phyloP scores from a whole-genome alignment of 768 basidiomycete species.

The Suillus sp. region DNA sequence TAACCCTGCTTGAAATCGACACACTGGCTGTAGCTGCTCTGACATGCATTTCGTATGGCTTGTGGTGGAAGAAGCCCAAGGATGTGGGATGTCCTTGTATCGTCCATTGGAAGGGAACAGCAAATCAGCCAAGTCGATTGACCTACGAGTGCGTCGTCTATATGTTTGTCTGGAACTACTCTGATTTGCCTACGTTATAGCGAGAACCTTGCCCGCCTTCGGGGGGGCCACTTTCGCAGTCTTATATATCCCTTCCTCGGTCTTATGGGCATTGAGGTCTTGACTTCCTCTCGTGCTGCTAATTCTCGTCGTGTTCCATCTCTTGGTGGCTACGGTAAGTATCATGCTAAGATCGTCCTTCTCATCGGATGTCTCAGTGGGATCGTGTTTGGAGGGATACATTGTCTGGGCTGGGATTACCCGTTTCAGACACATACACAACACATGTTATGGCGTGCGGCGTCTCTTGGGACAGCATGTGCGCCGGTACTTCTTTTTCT shows the following conservation, averaged over 20 bases:
- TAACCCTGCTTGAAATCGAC: slow-evolving; percentile 40
- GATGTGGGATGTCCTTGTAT: slow-evolving; percentile 28
- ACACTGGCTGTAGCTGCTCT: slow-evolving; percentile 38
- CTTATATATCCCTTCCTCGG: not conserved
- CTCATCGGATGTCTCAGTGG: slow-evolving; percentile 11
- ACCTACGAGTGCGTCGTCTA: not conserved
- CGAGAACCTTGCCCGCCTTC: not conserved
- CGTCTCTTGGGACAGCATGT: slow-evolving; percentile 16
- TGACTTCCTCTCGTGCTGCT: not conserved
- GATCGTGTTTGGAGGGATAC: slow-evolving; percentile 29
- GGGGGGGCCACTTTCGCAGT: no score
- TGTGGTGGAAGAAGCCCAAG: slow-evolving; percentile 46
- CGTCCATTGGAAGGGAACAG: not conserved
- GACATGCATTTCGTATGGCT: slow-evolving; percentile 32
- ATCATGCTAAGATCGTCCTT: not conserved
- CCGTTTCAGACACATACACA: slow-evolving; percentile 20
- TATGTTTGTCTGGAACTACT: not conserved
- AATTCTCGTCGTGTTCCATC: not conserved
- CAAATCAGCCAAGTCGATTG: not conserved
- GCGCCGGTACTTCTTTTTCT: not conserved
- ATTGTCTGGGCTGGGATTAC: slow-evolving; percentile 28
- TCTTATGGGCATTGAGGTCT: not conserved
- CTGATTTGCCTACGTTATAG: not conserved
- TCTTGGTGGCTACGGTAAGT: not conserved
- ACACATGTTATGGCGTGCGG: slow-evolving; percentile 24